A percentile compares a stretch with the other conserved stretches of the same genome.
phyloP scores from a whole-genome alignment of 2,329 filamentous ascomycete species.

The Colletotrichum nymphaeae region DNA sequence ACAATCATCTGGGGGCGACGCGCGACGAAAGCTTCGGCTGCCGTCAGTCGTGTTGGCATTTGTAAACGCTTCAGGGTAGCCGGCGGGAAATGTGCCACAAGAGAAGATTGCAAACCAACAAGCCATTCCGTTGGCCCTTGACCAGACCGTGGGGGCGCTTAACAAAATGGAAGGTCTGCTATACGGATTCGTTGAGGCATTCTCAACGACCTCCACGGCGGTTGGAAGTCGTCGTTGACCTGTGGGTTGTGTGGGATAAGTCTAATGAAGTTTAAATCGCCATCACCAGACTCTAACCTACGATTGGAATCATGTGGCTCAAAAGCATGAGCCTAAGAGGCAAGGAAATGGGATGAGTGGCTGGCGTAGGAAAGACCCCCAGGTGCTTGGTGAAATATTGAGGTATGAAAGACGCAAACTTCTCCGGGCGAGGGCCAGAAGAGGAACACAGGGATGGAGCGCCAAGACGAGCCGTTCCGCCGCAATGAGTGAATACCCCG shows the following conservation, averaged over 20 bases:
- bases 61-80: slow-evolving; percentile 40
- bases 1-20: background rate
- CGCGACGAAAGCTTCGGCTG: slow-evolving; percentile 29
- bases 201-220: background rate
- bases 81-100: slow-evolving; percentile 42
- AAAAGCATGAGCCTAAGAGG: background rate
- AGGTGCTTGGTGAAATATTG: too few relatives aligned
- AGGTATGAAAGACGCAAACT: too few relatives aligned
- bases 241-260: background rate
- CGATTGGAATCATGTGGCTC: background rate
- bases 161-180: background rate
- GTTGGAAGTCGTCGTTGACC: background rate
- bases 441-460: background rate
- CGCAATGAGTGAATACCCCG: background rate
- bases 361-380: too few relatives aligned
- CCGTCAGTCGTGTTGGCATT: slow-evolving; percentile 36
- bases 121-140: slow-evolving; percentile 38
- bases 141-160: slow-evolving; percentile 40
- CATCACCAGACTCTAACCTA: background rate
- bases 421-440: too few relatives aligned
- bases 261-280: background rate
- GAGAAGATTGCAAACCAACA: slow-evolving; percentile 39
- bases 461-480: slow-evolving; percentile 2
- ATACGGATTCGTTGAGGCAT: background rate
- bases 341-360: background rate